Base-by-base conservation (phyloP, 2,329 filamentous ascomycete genomes). In the Akanthomyces muscarius region DNA sequence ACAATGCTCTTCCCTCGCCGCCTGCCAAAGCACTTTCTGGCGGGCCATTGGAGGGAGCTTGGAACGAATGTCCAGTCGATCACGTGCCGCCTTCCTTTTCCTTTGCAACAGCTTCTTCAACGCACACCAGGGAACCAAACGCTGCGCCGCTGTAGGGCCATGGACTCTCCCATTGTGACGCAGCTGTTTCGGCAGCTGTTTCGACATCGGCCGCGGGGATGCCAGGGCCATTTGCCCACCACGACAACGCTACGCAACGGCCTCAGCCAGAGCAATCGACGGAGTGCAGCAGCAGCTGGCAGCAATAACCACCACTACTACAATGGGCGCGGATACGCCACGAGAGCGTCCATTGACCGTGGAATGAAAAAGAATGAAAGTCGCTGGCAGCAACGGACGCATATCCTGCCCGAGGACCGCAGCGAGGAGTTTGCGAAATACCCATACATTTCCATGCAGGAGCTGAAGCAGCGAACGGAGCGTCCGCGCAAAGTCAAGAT, bases 401-500 rank as follows among this genome's bases (percentile, higher is more conserved):
- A 90, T 66, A 77, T 91, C 23, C 87, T 95, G 64, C 87, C 90
- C 0, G 80, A 83, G 62, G 91, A 99, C 72, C 88, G 91, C 75
- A 82, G 84, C 2, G 86, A 91, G 53, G 93, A 98, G 75, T 93
- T 93, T 74, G 83, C 86, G 65, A 83, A 85, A 70, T 97, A 91
- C 71, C 93, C 95, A 0, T 86, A 89, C 72, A 89, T 99, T 55
- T 96, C 92, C 10, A 86, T 92, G n/a, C 83, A 89, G 67, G 88
- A 92, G 65, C 79, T 99, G 68, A 87, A 89, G 68, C 80, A 77
- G 68, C 83, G 90, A 61, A 87, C 80, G 60, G 89, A 96, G 72
- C 82, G 95, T 71, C 95, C 95, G 51, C 86, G 85, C 71, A 85
- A 90, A 74, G 93, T 97, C 68, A 97, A 97, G 84, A 99, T 99